Conservation (phyloP, 345 rosid species). For the Pugionium cornutum region DNA sequence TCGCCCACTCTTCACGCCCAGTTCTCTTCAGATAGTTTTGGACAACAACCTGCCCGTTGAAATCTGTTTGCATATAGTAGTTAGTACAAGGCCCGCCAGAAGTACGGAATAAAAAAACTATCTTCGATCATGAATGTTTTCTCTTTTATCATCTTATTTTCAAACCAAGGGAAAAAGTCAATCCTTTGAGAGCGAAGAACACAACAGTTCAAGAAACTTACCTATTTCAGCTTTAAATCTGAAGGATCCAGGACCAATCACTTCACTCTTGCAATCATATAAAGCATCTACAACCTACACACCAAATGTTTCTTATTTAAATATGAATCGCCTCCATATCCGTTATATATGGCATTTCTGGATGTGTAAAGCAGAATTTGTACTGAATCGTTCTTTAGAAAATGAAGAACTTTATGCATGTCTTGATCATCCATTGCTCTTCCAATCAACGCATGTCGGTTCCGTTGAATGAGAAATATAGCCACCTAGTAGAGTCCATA, state of each 20-base stretch:
- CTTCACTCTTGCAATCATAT: conserved; percentile 99
- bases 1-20: conserved; percentile 88
- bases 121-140: background rate
- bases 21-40: conserved; percentile 83
- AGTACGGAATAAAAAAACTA: background rate
- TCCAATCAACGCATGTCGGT: conserved; percentile 95
- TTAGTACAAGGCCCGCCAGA: conserved; percentile 12
- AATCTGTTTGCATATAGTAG: conserved; percentile 62
- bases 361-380: conserved; percentile 22
- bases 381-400: conserved; percentile 89
- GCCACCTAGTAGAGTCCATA: conserved; percentile 63
- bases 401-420: conserved; percentile 83
- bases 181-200: conserved; percentile 10
- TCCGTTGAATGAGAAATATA: conserved; percentile 95
- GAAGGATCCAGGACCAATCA: conserved; percentile 97
- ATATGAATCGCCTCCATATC: background rate
- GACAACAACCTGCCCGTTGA: conserved; percentile 80
- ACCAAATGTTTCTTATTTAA: conserved; percentile 2
- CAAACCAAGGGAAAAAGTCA: conserved; percentile 15
- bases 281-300: conserved; percentile 88
- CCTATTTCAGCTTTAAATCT: conserved; percentile 99
- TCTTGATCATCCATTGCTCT: conserved; percentile 98
- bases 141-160: background rate
- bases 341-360: background rate
- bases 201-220: conserved; percentile 40